Conservation (phyloP, 1,284 basidiomycete species). For the Melampsora abietis-canadensis region DNA sequence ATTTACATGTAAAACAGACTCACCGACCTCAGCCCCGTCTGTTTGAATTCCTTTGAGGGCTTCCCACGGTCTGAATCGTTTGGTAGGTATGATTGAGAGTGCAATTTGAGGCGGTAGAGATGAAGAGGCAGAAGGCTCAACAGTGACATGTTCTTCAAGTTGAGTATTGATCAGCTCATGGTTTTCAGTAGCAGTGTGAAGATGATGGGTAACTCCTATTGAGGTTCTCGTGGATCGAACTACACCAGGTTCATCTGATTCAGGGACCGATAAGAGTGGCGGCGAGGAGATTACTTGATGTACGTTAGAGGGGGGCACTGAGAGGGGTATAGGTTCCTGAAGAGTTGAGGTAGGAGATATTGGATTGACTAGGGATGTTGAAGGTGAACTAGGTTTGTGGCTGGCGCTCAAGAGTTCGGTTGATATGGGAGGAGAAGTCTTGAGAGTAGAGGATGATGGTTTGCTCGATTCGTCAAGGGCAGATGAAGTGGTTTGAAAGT, state of each 20-base stretch:
- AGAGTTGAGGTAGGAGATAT: conserved; percentile 13
- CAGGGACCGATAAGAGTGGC: neutral
- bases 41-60: conserved; percentile 42
- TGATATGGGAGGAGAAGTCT: conserved; percentile 7
- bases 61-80: conserved; percentile 38
- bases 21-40: conserved; percentile 26
- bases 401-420: conserved; percentile 2
- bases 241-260: neutral
- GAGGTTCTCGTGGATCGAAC: neutral
- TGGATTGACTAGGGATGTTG: neutral
- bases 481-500: conserved; percentile 2
- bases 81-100: conserved; percentile 11
- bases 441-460: neutral
- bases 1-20: neutral
- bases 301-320: neutral
- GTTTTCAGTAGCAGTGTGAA: neutral
- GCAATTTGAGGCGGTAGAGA: conserved; percentile 6
- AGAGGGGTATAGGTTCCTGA: neutral
- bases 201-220: neutral
- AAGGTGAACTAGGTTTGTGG: neutral
- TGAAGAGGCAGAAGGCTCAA: neutral
- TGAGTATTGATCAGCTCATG: neutral
- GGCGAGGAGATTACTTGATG: conserved; percentile 5
- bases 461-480: conserved; percentile 8
- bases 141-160: neutral